These are phyloP conservation scores for Castanospermum australe DNA, from an alignment of 306 rosid species.

Conservation along the genomic window DNA sequence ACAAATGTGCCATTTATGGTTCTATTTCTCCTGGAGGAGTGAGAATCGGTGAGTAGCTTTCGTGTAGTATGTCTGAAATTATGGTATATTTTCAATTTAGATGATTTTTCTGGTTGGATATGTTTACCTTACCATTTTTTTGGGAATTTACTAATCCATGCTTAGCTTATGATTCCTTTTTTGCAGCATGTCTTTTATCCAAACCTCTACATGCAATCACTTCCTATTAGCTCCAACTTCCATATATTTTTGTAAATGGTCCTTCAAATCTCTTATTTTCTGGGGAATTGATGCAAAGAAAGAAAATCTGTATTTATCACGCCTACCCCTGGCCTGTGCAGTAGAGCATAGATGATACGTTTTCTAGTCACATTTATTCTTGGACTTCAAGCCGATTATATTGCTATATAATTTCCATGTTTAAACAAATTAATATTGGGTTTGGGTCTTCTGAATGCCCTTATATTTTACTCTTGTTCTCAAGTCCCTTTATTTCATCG, in stretches of 20 bases:
- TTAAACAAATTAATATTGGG: neutral
- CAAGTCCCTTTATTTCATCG: neutral
- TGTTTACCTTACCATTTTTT: neutral
- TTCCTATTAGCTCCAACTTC: neutral
- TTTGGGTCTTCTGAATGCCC: neutral
- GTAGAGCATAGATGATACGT: neutral
- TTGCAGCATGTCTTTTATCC: neutral
- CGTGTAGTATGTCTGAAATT: neutral
- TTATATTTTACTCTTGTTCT: neutral
- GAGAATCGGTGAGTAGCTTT: constrained; percentile 68
- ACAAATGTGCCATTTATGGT: constrained; percentile 76
- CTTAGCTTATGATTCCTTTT: neutral
- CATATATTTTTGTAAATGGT: neutral
- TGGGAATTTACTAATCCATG: neutral
- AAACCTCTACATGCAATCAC: neutral
- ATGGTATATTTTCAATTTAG: neutral
- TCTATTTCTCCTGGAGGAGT: constrained; percentile 75
- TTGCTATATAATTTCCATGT: neutral
- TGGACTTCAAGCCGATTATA: neutral
- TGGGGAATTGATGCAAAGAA: neutral
- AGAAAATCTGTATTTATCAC: neutral
- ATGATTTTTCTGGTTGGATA: neutral
- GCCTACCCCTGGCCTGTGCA: neutral
- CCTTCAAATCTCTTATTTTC: neutral
- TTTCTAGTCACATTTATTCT: neutral